Evolutionary conservation across 208 protist species (phyloP).

Genomic region (Leishmania braziliensis): DNA sequence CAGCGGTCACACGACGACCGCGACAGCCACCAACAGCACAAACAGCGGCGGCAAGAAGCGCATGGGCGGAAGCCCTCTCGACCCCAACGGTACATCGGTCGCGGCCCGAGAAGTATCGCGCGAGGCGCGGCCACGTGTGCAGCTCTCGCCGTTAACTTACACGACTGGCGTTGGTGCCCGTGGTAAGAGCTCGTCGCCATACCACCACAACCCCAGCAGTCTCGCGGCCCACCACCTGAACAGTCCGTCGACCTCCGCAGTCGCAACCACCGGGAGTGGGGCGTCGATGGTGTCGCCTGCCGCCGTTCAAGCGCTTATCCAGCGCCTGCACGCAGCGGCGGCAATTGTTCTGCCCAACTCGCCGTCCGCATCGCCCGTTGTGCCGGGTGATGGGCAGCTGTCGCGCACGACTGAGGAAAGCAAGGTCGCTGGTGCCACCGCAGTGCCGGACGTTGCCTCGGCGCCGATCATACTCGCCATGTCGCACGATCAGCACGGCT

Average conservation of each 20-base stretch:
- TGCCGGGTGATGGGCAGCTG: not conserved
- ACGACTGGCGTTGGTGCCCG: not conserved
- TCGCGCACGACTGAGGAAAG: not conserved
- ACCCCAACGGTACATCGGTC: not conserved
- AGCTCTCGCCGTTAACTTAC: slow-evolving; percentile 19
- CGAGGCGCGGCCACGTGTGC: slow-evolving; percentile 25
- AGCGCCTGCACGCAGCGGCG: slow-evolving; percentile 19
- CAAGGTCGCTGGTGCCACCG: not conserved
- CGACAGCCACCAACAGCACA: slow-evolving; percentile 7
- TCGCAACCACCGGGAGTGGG: not conserved
- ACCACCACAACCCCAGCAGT: not conserved
- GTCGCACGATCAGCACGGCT: slow-evolving; percentile 67
- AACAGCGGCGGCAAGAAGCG: slow-evolving; percentile 7
- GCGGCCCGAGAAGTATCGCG: not conserved
- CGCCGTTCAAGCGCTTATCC: slow-evolving; percentile 16
- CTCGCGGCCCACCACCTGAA: not conserved
- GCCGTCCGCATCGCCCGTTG: not conserved
- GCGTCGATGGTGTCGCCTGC: slow-evolving; percentile 13
- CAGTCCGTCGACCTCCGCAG: not conserved
- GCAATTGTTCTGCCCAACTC: slow-evolving; percentile 6
- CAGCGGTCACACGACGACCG: not conserved
- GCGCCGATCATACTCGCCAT: slow-evolving; percentile 35
- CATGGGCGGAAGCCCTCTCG: slow-evolving; percentile 8
- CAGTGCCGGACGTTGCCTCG: slow-evolving; percentile 18
- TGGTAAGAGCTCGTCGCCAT: not conserved